Evolutionary conservation across 257 asterid species (phyloP).

Genomic region (Knoxia roxburghii): DNA sequence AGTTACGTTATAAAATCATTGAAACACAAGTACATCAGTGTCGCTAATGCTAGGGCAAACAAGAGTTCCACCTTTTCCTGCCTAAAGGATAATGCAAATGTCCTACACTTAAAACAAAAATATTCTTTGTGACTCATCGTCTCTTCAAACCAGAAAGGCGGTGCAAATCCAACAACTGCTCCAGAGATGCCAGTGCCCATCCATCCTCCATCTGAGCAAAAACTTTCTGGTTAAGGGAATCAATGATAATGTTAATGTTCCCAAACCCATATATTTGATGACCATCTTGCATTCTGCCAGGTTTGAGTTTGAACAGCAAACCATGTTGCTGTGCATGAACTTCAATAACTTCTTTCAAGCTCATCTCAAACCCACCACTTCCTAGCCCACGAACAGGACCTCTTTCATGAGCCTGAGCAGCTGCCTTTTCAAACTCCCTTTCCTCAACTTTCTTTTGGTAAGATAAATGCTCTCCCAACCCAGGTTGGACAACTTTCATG

Average conservation of each 20-base stretch:
- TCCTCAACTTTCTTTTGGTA: constrained; percentile 62
- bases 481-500: constrained; percentile 74
- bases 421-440: constrained; percentile 78
- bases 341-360: constrained; percentile 38
- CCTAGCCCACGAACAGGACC: constrained; percentile 21
- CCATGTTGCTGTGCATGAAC: constrained; percentile 34
- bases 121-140: constrained; percentile 11
- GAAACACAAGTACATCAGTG: too few species aligned
- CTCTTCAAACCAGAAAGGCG: constrained; percentile 44
- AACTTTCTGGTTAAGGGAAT: constrained; percentile 59
- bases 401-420: constrained; percentile 59
- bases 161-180: constrained; percentile 72
- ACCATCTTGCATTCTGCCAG: constrained; percentile 83
- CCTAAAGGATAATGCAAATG: background rate
- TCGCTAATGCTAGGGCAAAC: background rate
- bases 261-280: constrained; percentile 86
- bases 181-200: constrained; percentile 69
- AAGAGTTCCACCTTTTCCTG: background rate
- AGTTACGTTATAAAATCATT: background rate
- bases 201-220: constrained; percentile 63
- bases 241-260: constrained; percentile 59
- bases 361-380: constrained; percentile 25
- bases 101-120: background rate
- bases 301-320: constrained; percentile 41
- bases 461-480: constrained; percentile 64